Evolutionary conservation across 2,329 filamentous ascomycete species (phyloP).

Genomic region (Sporothrix mexicana): DNA sequence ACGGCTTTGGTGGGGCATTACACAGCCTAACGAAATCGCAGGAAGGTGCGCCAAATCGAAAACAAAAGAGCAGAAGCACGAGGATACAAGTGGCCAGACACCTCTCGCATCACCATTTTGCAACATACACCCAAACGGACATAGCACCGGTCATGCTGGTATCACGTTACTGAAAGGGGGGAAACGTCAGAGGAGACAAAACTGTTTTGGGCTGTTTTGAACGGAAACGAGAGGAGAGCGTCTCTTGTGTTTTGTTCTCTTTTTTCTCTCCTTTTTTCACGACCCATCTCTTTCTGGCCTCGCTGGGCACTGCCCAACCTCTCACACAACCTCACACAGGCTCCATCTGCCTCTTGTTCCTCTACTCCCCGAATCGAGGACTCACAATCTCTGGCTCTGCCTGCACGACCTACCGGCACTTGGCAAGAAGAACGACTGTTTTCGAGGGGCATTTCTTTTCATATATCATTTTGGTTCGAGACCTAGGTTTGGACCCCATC

Average conservation of each 20-base stretch:
- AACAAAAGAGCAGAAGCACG: not conserved
- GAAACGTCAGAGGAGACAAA: conserved; percentile 21
- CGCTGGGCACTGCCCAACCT: conserved; percentile 20
- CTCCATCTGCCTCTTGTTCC: not conserved
- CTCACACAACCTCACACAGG: not conserved
- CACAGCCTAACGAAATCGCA: conserved; percentile 30
- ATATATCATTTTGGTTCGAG: not conserved
- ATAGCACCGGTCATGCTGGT: conserved; percentile 19
- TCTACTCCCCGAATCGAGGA: not conserved
- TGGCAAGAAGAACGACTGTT: not conserved
- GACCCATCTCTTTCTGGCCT: not conserved
- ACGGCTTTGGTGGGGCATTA: conserved; percentile 26
- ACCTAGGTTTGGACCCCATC: not conserved
- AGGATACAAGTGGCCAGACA: conserved; percentile 6
- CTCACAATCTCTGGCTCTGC: not conserved
- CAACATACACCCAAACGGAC: conserved; percentile 21
- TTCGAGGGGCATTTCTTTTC: not conserved
- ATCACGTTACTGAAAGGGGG: conserved; percentile 33
- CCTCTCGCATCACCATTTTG: conserved; percentile 19
- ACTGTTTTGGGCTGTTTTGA: conserved; percentile 13
- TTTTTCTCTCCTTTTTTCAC: not conserved
- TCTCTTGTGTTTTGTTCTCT: conserved; percentile 9
- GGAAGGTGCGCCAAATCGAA: conserved; percentile 3
- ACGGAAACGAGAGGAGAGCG: not conserved
- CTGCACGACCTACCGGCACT: conserved; percentile 16